These are phyloP conservation scores for Climacium dendroides DNA, from an alignment of 225 moss, liverwort and hornwort species.

Conservation along the genomic window DNA sequence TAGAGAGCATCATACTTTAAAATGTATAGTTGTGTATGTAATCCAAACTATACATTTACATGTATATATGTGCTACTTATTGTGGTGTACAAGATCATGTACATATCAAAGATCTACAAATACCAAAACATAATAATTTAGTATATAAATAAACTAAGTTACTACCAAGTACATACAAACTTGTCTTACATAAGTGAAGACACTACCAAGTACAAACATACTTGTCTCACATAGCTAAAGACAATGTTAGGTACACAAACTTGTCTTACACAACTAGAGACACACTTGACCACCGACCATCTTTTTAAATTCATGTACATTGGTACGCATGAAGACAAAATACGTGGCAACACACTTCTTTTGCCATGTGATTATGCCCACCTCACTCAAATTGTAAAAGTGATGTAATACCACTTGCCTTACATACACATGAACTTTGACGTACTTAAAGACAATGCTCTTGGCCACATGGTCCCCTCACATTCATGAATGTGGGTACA, in stretches of 20 bases:
- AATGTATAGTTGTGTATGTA: neutral
- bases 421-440: rapidly evolving
- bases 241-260: too few relatives aligned
- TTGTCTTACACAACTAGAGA: neutral
- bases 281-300: too few relatives aligned
- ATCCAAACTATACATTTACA: rapidly evolving
- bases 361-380: too few relatives aligned
- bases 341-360: rapidly evolving
- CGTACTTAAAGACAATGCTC: neutral
- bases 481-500: neutral
- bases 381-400: neutral
- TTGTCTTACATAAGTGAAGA: neutral
- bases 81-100: too few relatives aligned
- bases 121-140: too few relatives aligned
- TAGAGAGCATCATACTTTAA: neutral
- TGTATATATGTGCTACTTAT: rapidly evolving
- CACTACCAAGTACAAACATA: too few relatives aligned
- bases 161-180: too few relatives aligned
- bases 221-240: too few relatives aligned
- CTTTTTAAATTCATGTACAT: too few relatives aligned
- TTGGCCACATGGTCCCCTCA: neutral
- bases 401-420: neutral
- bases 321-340: neutral
- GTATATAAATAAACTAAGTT: too few relatives aligned
- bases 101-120: too few relatives aligned